Evolutionary conservation across 352 stramenopile species (phyloP), one percentile per base, ranked within the genome.

Genomic region (Ophiocytium majus): DNA sequence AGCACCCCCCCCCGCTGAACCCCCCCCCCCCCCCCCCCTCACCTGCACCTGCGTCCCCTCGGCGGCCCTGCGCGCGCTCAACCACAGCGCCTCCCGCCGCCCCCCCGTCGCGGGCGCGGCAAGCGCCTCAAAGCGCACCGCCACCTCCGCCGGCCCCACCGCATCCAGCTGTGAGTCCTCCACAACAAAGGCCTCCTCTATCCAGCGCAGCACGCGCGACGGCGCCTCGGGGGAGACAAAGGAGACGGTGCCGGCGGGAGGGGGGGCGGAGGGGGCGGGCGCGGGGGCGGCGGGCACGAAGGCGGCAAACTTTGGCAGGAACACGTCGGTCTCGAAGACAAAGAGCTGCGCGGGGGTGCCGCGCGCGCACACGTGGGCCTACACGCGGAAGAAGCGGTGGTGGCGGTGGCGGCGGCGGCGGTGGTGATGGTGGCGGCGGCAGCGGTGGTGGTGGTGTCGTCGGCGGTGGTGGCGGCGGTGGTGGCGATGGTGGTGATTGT

Each of bases 301-400:
- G 80, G 91, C 91, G 79, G 93, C 93, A 76, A 98, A 97, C 85
- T 95, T 95, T 23, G 93, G 92, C 28, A 98, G 75, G 14, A 86
- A 87, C 83, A 93, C 93, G 10, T 89, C 88, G 10, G 90, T 86
- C 82, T 98, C 94, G 83, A 97, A 96, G 23, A 96, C 91, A 84
- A 96, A 93, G 81, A 97, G 95, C 23, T 91, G 91, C 23, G 90
- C 88, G 63, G 92, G 91, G 83, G 93, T 93, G 75, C 92, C 93
- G 0, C 94, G 92, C 50, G 91, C 92, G n/a, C 92, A 92, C 28
- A 97, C 93, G 79, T 92, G 84, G 37, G 64, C 82, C 80, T 92
- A 82, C 31, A 86, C 63, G 63, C 34, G 80, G 35, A 34, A 10
- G 10, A 0, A 28, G 36, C 0, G 32, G 31, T n/a, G 34, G 5